Percentiles rank a stretch among this genome's conserved stretches.
phyloP scores from a whole-genome alignment of 2,329 filamentous ascomycete genomes.

The Cladosporium sp. region DNA sequence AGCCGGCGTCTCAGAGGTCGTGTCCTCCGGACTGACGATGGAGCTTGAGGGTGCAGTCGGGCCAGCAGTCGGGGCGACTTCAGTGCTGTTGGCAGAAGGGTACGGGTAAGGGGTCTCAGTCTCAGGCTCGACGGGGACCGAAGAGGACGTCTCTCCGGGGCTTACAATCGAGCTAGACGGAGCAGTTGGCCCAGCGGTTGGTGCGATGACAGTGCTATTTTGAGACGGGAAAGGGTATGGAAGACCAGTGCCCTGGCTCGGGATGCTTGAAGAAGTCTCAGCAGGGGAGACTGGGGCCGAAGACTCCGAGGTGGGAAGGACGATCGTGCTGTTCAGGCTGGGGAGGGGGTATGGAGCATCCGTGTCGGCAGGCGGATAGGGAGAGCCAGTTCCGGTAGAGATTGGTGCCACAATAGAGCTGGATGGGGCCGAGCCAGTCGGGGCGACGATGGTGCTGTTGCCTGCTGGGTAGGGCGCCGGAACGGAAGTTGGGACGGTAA shows the following conservation, averaged over 20 bases:
- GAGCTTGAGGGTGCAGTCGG: constrained; percentile 4
- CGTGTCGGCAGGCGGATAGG: background rate
- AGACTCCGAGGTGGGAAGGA: background rate
- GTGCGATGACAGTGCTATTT: constrained; percentile 9
- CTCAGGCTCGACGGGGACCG: background rate
- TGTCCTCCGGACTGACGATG: constrained; percentile 3
- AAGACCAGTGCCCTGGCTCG: background rate
- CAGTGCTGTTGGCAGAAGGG: constrained; percentile 13
- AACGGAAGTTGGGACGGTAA: background rate
- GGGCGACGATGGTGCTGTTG: constrained; percentile 4
- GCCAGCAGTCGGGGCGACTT: constrained; percentile 10
- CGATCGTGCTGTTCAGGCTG: constrained; percentile 1
- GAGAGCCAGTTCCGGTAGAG: background rate
- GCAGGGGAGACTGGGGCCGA: background rate
- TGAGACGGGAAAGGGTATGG: constrained; percentile 3
- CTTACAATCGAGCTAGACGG: constrained; percentile 3
- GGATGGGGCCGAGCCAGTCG: constrained; percentile 9
- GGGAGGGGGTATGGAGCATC: constrained; percentile 4
- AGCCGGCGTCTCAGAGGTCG: background rate
- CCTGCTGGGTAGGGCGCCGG: constrained; percentile 10
- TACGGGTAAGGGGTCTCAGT: constrained; percentile 4
- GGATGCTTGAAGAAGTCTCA: background rate
- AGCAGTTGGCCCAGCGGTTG: constrained; percentile 1
- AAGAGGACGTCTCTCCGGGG: background rate
- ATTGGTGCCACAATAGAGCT: constrained; percentile 1